A percentile compares a stretch with the other conserved stretches of the same genome.
Evolutionary conservation across 306 rosid genomes (phyloP).

Genomic region (Mimosa pudica): DNA sequence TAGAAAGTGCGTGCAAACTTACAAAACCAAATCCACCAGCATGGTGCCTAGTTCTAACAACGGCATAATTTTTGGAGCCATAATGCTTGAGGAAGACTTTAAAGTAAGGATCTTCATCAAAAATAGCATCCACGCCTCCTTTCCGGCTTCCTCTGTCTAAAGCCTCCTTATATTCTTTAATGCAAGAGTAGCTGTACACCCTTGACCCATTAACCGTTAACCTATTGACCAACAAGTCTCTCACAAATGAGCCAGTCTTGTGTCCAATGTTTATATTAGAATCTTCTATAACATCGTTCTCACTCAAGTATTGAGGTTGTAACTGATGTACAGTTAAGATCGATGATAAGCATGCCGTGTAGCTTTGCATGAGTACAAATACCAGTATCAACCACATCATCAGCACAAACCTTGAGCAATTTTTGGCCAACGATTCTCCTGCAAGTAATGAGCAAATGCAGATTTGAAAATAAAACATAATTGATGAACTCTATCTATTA

Average conservation of each 20-base stretch:
- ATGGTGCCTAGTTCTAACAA: constrained; percentile 5
- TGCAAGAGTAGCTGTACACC: neutral
- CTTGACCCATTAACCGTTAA: neutral
- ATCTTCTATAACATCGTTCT: neutral
- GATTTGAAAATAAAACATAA: neutral
- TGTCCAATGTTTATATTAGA: neutral
- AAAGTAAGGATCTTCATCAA: neutral
- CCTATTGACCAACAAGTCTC: neutral
- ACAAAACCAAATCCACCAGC: constrained; percentile 44
- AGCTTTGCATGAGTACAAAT: constrained; percentile 30
- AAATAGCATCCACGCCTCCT: neutral
- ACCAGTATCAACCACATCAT: constrained; percentile 3
- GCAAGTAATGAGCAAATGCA: neutral
- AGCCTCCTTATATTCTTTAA: constrained; percentile 2
- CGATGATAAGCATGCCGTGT: constrained; percentile 30
- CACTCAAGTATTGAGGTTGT: constrained; percentile 5
- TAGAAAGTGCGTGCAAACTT: neutral
- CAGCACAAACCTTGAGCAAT: neutral
- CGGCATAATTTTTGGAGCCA: constrained; percentile 7
- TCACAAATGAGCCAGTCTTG: neutral
- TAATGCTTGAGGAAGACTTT: constrained; percentile 33
- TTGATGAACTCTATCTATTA: too few relatives aligned
- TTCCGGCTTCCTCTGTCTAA: constrained; percentile 5
- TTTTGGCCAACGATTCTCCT: constrained; percentile 30
- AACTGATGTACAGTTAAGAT: constrained; percentile 28